These are phyloP conservation scores for Fusarium sp. DNA, from an alignment of 2,329 filamentous ascomycete genomes.

Conservation along the genomic window DNA sequence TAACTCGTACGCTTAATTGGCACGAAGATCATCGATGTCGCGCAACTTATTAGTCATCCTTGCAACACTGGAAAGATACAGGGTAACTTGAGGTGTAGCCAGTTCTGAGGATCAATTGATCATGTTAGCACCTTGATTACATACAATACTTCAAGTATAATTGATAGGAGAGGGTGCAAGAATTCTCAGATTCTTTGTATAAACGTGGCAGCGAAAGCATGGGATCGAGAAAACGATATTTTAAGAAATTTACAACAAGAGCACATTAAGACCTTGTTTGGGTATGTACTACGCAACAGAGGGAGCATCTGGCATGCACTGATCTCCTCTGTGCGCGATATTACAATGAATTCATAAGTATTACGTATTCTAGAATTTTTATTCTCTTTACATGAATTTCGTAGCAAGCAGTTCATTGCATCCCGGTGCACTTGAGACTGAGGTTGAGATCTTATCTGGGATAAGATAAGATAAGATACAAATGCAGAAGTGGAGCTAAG, in stretches of 20 bases:
- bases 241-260: no score
- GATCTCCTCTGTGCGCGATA: no score
- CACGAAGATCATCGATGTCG: fast-evolving
- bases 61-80: fast-evolving
- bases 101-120: neutral
- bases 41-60: neutral
- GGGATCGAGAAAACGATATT: no score
- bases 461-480: neutral
- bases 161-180: no score
- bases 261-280: no score
- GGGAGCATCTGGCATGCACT: no score
- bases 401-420: neutral
- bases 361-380: neutral
- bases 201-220: no score
- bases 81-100: neutral
- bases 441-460: neutral
- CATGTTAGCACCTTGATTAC: fast-evolving
- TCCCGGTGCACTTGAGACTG: no score
- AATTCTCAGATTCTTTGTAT: no score
- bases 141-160: fast-evolving
- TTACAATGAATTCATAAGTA: no score
- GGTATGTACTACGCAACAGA: no score
- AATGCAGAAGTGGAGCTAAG: neutral
- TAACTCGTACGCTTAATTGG: neutral
- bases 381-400: fast-evolving